These are phyloP conservation scores for Plasmodium ovale DNA, from an alignment of 169 alveolate genomes.

Conservation along the genomic window DNA sequence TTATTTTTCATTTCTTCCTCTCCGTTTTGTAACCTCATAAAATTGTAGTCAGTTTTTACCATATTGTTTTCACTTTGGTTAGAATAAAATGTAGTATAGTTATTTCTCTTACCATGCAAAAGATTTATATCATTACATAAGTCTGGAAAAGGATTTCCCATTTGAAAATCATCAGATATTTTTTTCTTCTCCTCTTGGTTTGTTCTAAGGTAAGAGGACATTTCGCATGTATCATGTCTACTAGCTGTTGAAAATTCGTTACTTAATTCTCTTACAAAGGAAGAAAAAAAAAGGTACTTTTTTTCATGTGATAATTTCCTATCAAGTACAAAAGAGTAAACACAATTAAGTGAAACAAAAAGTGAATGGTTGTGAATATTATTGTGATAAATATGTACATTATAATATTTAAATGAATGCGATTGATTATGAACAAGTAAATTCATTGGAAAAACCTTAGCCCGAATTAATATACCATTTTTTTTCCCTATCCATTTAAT, in stretches of 20 bases:
- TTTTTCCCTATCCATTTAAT: conserved; percentile 92
- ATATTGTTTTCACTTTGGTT: not conserved
- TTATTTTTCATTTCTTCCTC: not conserved
- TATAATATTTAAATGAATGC: not conserved
- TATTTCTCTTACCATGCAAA: not conserved
- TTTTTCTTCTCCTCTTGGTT: not conserved
- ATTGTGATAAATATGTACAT: conserved; percentile 1
- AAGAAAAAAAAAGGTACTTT: not conserved
- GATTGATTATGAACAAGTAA: not conserved
- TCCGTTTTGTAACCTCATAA: not conserved
- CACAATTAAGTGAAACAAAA: conserved; percentile 19
- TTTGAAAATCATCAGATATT: too few species aligned
- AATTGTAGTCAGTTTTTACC: not conserved
- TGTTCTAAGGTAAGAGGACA: too few species aligned
- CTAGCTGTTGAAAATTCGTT: not conserved
- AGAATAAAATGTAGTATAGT: too few species aligned
- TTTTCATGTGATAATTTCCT: not conserved
- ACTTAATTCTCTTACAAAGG: not conserved
- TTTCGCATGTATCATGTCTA: too few species aligned
- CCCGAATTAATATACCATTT: conserved; percentile 79
- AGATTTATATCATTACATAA: not conserved
- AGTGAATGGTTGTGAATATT: conserved; percentile 5
- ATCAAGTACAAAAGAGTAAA: not conserved
- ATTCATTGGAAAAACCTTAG: not conserved
- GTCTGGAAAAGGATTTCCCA: too few species aligned